A percentile compares a stretch with the other conserved stretches of the same genome.
Conservation (phyloP, 352 stramenopile genomes). For the Globisporangium acanthophoron region DNA sequence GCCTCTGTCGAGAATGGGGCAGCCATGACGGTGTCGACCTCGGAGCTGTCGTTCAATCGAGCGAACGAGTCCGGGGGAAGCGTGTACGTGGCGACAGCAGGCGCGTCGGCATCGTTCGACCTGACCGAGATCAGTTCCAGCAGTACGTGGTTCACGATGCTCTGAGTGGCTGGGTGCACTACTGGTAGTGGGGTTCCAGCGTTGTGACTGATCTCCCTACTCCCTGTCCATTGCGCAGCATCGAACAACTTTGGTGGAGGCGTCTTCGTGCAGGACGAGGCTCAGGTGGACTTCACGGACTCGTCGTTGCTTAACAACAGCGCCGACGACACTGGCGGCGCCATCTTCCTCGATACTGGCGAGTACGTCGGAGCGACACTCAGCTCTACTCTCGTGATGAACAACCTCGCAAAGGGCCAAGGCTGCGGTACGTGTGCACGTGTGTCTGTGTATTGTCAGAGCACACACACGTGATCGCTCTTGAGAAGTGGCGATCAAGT, state of each 20-base stretch:
- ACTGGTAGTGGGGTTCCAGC: background rate
- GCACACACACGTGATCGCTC: background rate
- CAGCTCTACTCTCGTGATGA: constrained; percentile 17
- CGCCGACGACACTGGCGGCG: constrained; percentile 55
- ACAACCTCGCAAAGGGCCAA: constrained; percentile 37
- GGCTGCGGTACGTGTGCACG: constrained; percentile 31
- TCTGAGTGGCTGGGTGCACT: background rate
- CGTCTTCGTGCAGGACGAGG: constrained; percentile 37
- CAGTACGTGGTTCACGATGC: constrained; percentile 18
- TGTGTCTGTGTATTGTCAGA: background rate
- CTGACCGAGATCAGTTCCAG: constrained; percentile 24
- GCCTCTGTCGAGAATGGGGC: constrained; percentile 25
- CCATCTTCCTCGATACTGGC: constrained; percentile 49
- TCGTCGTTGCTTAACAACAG: constrained; percentile 36
- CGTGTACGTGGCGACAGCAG: constrained; percentile 25
- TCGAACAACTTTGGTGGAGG: constrained; percentile 46
- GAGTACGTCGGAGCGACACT: constrained; percentile 30
- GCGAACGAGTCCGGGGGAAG: constrained; percentile 44
- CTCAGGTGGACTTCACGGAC: constrained; percentile 11
- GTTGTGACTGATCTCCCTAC: background rate
- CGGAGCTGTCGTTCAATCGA: constrained; percentile 29
- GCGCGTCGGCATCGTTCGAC: constrained; percentile 20
- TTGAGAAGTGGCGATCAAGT: background rate
- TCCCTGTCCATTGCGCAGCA: constrained; percentile 9
- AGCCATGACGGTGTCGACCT: constrained; percentile 16